phyloP scores from a whole-genome alignment of 495 filamentous ascomycete genomes.

The Penicillium dipodomyicola region DNA sequence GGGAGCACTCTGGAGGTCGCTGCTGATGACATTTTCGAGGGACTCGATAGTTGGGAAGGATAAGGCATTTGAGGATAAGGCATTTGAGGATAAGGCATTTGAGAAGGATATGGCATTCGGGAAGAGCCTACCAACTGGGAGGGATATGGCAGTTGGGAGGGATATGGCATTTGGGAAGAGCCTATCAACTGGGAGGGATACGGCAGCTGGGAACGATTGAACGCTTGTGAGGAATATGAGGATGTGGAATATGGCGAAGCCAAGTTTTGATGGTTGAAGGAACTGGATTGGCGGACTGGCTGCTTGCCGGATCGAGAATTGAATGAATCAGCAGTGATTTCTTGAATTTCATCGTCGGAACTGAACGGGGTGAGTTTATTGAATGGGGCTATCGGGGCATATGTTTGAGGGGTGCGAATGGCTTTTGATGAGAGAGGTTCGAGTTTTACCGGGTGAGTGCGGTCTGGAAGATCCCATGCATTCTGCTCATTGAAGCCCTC shows the following conservation, averaged over 20 bases:
- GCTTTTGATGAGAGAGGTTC: not conserved
- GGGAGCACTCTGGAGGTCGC: not conserved
- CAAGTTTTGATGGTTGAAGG: not conserved
- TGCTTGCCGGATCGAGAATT: slow-evolving; percentile 11
- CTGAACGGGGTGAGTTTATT: not conserved
- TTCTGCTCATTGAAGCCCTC: not conserved
- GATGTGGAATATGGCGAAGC: not conserved
- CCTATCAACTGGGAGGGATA: slow-evolving; percentile 4
- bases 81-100: not conserved
- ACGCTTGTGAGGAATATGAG: not conserved
- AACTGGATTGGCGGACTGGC: not conserved
- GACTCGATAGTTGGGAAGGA: not conserved
- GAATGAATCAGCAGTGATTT: slow-evolving; percentile 21
- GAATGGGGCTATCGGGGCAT: not conserved
- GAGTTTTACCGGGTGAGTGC: slow-evolving; percentile 2
- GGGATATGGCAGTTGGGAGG: not conserved
- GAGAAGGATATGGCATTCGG: slow-evolving; percentile 9
- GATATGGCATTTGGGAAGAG: slow-evolving; percentile 3
- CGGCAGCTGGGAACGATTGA: not conserved
- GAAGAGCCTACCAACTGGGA: slow-evolving; percentile 5
- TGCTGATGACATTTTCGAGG: not conserved
- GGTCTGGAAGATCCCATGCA: slow-evolving; percentile 17
- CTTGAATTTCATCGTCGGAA: slow-evolving; percentile 26
- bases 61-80: not conserved
- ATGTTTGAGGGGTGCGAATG: not conserved